Percentiles rank a stretch among this genome's conserved stretches.
phyloP scores from a whole-genome alignment of 2,329 filamentous ascomycete genomes.

The Lecanicillium sp. region DNA sequence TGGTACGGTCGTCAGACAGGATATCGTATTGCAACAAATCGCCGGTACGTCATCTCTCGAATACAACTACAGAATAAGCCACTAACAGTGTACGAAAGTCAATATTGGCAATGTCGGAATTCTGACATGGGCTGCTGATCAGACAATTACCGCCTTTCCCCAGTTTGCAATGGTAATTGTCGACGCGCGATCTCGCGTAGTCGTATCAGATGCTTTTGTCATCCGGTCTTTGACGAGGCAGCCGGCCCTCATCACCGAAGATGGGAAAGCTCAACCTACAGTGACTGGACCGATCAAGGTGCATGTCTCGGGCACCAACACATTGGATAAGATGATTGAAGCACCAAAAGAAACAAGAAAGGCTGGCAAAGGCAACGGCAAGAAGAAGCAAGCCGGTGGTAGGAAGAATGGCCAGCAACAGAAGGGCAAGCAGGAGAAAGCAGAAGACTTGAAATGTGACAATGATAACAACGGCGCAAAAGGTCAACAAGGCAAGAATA shows the following conservation, averaged over 20 bases:
- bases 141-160: conserved; percentile 13
- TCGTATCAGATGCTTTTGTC: conserved; percentile 11
- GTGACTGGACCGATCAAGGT: not conserved
- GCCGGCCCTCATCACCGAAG: conserved; percentile 3
- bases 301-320: too few species aligned
- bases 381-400: too few species aligned
- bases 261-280: not conserved
- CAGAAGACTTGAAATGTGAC: not conserved
- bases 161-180: conserved; percentile 15
- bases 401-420: not conserved
- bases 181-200: conserved; percentile 9
- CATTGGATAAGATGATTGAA: not conserved
- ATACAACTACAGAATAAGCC: too few species aligned
- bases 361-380: too few species aligned
- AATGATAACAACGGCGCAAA: conserved; percentile 1
- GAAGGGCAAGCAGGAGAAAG: not conserved
- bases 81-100: too few species aligned
- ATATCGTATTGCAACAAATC: conserved; percentile 13
- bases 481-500: conserved; percentile 1
- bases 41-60: conserved; percentile 10
- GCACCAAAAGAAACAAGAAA: not conserved
- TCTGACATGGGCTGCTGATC: conserved; percentile 14
- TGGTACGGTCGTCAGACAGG: conserved; percentile 10
- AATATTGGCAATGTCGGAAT: conserved; percentile 14
- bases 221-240: conserved; percentile 7